phyloP scores from a whole-genome alignment of 73 alveolate species.

The Urostyla sp. region DNA sequence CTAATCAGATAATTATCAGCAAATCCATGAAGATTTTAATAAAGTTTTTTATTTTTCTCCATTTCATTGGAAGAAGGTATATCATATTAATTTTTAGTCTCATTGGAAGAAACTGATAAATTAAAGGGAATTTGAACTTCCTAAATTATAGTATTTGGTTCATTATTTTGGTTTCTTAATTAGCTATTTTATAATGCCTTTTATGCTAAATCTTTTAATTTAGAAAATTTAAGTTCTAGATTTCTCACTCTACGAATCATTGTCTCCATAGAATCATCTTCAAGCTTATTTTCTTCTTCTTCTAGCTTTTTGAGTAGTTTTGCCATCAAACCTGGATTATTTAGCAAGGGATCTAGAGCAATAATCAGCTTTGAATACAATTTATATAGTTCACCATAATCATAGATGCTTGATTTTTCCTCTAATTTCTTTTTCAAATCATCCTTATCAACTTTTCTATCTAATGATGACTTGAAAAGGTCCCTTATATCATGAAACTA shows the following conservation, averaged over 20 bases:
- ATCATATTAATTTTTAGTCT: no score
- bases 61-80: no score
- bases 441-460: constrained; percentile 9
- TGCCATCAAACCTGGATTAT: background rate
- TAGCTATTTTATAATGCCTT: no score
- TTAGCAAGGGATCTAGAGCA: constrained; percentile 24
- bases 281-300: background rate
- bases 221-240: no score
- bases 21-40: constrained; percentile 1
- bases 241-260: no score
- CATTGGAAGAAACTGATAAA: no score
- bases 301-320: background rate
- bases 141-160: no score
- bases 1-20: background rate
- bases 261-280: no score
- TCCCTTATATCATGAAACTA: background rate
- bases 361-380: constrained; percentile 14
- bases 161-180: no score
- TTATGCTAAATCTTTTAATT: no score
- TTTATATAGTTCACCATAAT: constrained; percentile 45
- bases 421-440: background rate
- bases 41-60: background rate
- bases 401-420: constrained; percentile 9
- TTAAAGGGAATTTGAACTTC: no score
- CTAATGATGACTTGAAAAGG: background rate